Evolutionary conservation across 768 basidiomycete species (phyloP), one percentile per base, ranked within the genome.

Genomic region (Amanita fuliginea): DNA sequence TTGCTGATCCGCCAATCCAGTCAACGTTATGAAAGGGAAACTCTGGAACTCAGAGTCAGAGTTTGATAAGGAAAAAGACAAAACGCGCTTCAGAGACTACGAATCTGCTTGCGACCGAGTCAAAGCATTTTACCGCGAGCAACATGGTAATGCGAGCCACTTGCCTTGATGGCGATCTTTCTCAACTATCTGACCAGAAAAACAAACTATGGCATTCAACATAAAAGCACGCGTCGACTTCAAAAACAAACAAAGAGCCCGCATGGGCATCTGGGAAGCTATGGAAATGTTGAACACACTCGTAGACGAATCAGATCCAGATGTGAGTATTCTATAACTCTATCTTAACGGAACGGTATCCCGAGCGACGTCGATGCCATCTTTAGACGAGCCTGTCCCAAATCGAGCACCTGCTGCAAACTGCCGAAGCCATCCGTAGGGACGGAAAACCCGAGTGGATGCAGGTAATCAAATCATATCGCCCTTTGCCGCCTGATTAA

Each of bases 401-500:
- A 67, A 92, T 95, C 28, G 87, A 92, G 57, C 92, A 95, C 60
- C 73, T 94, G 3, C 73, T 94, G 1, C 92, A 94, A 60, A 92
- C 89, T 0, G 89, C 89, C n/a, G 89, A 92, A 58, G 87, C 89
- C 9, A 90, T 92, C 55, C 75, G 89, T 40, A 71, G 76, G 19
- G 89, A 91, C 54, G 88, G 86, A 0, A 87, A 88, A 60, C 89
- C 88, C 0, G 88, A 92, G 54, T 91, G 88, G 88, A 90, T 91
- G 88, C 87, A 90, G 69, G 75, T 73, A 33, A 22, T 49, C 51
- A 36, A n/a, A 52, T 24, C 44, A 5, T 19, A 13, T 19, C 26
- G 37, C 30, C 42, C 24, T 26, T 26, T 40, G 30, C 39, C 34
- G 42, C 24, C 28, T 24, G 18, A 37, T 45, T 34, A 52, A 32